phyloP scores from a whole-genome alignment of 805 yeast species.

The Debaryomyces tyrocola region DNA sequence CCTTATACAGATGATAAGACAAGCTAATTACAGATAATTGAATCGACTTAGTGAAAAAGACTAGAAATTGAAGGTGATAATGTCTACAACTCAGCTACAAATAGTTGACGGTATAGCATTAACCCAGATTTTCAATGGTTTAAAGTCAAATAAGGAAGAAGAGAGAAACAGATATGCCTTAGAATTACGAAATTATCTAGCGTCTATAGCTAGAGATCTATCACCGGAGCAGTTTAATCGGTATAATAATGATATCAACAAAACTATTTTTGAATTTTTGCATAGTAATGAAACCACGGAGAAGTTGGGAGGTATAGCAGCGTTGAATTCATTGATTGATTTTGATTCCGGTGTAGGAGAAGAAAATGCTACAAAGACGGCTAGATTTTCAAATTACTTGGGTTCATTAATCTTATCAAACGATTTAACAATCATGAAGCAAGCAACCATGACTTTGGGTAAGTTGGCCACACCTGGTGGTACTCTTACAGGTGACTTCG shows the following conservation, averaged over 20 bases:
- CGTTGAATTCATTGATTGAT: conserved; percentile 84
- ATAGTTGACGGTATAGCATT: conserved; percentile 51
- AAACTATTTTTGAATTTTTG: conserved; percentile 80
- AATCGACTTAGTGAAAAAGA: neutral
- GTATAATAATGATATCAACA: conserved; percentile 82
- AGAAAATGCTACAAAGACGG: conserved; percentile 84
- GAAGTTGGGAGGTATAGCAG: conserved; percentile 87
- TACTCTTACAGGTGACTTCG: conserved; percentile 85
- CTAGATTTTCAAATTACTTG: conserved; percentile 87
- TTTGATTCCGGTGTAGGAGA: conserved; percentile 74
- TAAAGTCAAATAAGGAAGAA: conserved; percentile 43
- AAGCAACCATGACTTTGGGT: conserved; percentile 86
- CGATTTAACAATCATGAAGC: conserved; percentile 80
- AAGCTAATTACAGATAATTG: neutral
- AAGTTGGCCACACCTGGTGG: conserved; percentile 88
- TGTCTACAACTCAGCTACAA: conserved; percentile 29
- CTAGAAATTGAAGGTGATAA: conserved; percentile 3
- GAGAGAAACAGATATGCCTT: conserved; percentile 58
- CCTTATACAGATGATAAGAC: neutral
- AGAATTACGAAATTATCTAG: conserved; percentile 68
- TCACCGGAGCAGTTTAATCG: conserved; percentile 79
- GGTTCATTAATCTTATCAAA: conserved; percentile 77
- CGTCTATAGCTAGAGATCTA: conserved; percentile 74
- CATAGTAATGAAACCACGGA: conserved; percentile 71
- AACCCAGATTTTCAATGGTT: conserved; percentile 52